Evolutionary conservation across 495 filamentous ascomycete genomes (phyloP), one percentile per base, ranked within the genome.

Genomic region (Glonium stellatum): DNA sequence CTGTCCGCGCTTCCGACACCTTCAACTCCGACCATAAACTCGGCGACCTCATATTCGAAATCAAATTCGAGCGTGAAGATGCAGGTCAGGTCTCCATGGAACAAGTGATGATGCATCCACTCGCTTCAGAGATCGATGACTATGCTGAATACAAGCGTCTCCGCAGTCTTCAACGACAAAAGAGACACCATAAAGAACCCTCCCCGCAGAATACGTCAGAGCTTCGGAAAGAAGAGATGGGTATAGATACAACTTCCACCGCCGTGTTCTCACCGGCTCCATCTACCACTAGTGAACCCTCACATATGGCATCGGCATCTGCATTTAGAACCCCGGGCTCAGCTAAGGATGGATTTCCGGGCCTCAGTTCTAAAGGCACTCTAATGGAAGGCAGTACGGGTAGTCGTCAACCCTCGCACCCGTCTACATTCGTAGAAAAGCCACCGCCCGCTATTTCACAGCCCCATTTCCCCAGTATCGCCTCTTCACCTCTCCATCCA

Each of bases 91-190:
- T 54, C 15, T 59, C 61, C 18, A 67, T 73, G 60, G 60, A 67
- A 37, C 63, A 66, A 13, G 68, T 72, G 5, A 46, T 73, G 5
- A 44, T 48, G 25, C 61, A 61, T 8, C 73, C 72, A 4, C 60
- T 50, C 12, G 44, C 68, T 0, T 60, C 68, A 6, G 71, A 76
- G 35, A 48, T 72, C 3, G 73, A 76, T 31, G 72, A 76, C 55
- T 76, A 74, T 55, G 59, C 51, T 12, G 73, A 74, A 57, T 74
- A 70, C 58, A 74, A 73, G 53, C 71, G 69, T 1, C 62, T 64
- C 10, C 55, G 58, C 21, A 51, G 60, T 5, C 21, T 61, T 21
- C 49, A 56, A 25, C 60, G 56, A 11, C 59, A 63, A n/a, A 12
- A 1, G 4, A 22, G 55, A 10, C 55, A 21, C 41, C n/a, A 4